Conservation (phyloP, 371 early-diverging fungal species). For the Apophysomyces elegans region DNA sequence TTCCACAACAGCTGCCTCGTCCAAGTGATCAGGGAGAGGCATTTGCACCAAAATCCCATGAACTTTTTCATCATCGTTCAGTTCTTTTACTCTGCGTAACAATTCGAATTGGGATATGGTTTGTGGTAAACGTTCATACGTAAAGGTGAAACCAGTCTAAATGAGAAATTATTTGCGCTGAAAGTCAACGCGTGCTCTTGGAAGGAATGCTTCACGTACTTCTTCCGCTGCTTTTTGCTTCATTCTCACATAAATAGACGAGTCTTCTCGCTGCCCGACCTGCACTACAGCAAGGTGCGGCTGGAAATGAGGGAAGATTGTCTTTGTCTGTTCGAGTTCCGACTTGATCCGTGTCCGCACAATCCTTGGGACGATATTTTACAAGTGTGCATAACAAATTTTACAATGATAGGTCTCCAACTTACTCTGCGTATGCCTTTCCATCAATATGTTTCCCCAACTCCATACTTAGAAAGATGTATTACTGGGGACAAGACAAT, state of each 20-base stretch:
- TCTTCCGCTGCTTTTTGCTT: conserved; percentile 87
- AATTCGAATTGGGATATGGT: conserved; percentile 54
- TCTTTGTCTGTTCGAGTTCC: conserved; percentile 65
- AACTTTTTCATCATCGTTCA: conserved; percentile 79
- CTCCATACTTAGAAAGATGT: too few relatives aligned
- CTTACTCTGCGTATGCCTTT: conserved; percentile 70
- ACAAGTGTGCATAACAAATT: neutral
- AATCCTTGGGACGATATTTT: conserved; percentile 30
- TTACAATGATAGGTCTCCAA: neutral
- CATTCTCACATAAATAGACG: conserved; percentile 85
- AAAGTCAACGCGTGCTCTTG: neutral
- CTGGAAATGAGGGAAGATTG: conserved; percentile 61
- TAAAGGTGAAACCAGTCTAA: conserved; percentile 65
- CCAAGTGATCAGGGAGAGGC: conserved; percentile 89
- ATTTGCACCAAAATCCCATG: conserved; percentile 96
- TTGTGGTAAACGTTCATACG: conserved; percentile 56
- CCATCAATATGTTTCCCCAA: conserved; percentile 55
- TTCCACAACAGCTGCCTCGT: conserved; percentile 79
- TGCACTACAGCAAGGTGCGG: conserved; percentile 89
- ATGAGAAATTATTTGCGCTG: neutral
- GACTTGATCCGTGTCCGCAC: conserved; percentile 62
- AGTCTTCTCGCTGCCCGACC: conserved; percentile 90
- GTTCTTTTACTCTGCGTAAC: conserved; percentile 53
- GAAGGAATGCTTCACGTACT: conserved; percentile 44
- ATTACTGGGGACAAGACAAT: too few relatives aligned